Percentiles rank a stretch among this genome's conserved stretches.
Evolutionary conservation across 73 alveolate genomes (phyloP).

Genomic region (Tetrahymena elliotti): DNA sequence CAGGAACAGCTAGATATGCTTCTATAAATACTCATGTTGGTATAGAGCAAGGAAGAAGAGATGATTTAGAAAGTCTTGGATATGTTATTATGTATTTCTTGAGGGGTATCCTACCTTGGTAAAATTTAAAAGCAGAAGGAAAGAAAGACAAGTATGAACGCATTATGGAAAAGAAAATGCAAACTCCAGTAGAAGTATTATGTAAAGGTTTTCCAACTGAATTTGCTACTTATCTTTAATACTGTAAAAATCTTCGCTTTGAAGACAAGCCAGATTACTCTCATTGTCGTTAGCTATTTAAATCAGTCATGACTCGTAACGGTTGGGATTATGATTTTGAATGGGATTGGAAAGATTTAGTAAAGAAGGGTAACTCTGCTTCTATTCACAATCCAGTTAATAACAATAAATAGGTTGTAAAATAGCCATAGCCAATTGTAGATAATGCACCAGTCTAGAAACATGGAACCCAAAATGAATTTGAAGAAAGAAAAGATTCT

Average conservation of each 20-base stretch:
- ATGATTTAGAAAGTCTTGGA: constrained; percentile 84
- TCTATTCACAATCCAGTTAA: background rate
- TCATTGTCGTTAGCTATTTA: constrained; percentile 62
- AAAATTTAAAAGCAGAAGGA: constrained; percentile 65
- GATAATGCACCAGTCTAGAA: background rate
- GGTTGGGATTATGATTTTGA: constrained; percentile 44
- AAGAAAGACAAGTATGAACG: constrained; percentile 76
- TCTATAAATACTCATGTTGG: constrained; percentile 95
- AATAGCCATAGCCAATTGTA: background rate
- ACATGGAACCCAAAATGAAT: background rate
- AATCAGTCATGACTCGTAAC: constrained; percentile 56
- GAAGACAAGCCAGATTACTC: constrained; percentile 79
- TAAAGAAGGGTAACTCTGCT: background rate
- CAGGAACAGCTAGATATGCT: constrained; percentile 96
- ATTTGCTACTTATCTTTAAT: constrained; percentile 58
- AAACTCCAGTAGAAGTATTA: constrained; percentile 59
- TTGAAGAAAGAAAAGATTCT: background rate
- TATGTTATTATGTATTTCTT: constrained; percentile 75
- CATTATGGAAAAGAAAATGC: constrained; percentile 66
- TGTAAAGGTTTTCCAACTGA: constrained; percentile 79
- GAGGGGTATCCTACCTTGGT: constrained; percentile 82
- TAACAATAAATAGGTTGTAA: background rate
- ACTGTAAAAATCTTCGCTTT: constrained; percentile 63
- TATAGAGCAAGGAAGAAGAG: constrained; percentile 83
- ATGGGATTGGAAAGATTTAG: constrained; percentile 33